Evolutionary conservation across 2,329 filamentous ascomycete species (phyloP).

Genomic region (Aspergillus aculeatus): DNA sequence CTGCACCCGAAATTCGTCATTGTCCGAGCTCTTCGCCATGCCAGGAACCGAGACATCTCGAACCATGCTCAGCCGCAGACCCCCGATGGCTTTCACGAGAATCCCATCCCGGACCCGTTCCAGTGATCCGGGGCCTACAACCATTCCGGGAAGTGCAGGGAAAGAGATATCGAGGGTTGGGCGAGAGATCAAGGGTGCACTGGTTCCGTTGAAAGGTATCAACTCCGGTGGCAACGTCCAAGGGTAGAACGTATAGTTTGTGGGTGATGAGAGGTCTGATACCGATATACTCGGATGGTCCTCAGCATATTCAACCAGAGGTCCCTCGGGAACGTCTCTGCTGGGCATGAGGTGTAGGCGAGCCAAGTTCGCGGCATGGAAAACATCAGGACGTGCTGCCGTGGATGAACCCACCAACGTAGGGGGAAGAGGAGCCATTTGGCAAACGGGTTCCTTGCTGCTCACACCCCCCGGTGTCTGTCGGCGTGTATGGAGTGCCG

Average conservation of each 20-base stretch:
- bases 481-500: conserved; percentile 12
- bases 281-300: conserved; percentile 57
- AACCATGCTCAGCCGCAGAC: conserved; percentile 54
- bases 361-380: conserved; percentile 83
- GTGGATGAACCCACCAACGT: conserved; percentile 75
- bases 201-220: conserved; percentile 75
- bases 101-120: conserved; percentile 61
- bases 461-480: conserved; percentile 10
- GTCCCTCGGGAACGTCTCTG: conserved; percentile 57
- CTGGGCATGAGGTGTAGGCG: conserved; percentile 73
- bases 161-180: conserved; percentile 71
- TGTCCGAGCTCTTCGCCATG: conserved; percentile 14
- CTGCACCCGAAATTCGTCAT: conserved; percentile 58
- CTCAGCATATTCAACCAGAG: conserved; percentile 54
- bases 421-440: conserved; percentile 57
- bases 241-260: conserved; percentile 83
- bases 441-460: conserved; percentile 58
- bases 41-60: conserved; percentile 42
- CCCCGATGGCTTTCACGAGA: conserved; percentile 60
- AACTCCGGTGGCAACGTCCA: conserved; percentile 83
- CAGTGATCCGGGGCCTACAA: conserved; percentile 49
- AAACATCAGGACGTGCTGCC: conserved; percentile 76
- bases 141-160: conserved; percentile 54
- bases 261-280: conserved; percentile 58
- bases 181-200: conserved; percentile 67